Evolutionary conservation across 1,139 yeast species (phyloP).

Genomic region (Geotrichum phurueaensis): DNA sequence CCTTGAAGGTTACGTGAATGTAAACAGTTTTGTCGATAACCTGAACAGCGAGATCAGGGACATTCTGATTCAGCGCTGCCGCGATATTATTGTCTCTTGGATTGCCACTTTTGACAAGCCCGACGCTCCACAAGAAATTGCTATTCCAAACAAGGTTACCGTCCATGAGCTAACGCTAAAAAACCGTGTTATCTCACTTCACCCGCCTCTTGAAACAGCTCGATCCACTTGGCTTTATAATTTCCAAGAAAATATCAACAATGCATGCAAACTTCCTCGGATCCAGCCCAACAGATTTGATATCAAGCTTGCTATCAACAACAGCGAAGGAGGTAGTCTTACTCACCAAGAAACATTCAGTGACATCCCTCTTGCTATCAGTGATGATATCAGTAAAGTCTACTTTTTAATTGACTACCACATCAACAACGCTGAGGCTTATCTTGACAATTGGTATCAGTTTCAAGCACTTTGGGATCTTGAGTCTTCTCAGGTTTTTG

Average conservation of each 20-base stretch:
- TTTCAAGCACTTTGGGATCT: conserved; percentile 60
- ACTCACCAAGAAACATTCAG: conserved; percentile 16
- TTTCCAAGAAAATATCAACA: conserved; percentile 31
- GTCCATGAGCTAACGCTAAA: conserved; percentile 41
- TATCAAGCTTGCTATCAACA: conserved; percentile 21
- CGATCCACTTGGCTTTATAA: conserved; percentile 31
- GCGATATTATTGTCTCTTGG: conserved; percentile 28
- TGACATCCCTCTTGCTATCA: conserved; percentile 20
- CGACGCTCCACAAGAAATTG: conserved; percentile 18
- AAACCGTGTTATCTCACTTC: conserved; percentile 42
- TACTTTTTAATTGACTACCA: conserved; percentile 24
- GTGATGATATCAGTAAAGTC: conserved; percentile 19
- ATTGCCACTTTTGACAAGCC: conserved; percentile 23
- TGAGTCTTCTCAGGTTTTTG: conserved; percentile 35
- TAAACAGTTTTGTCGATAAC: conserved; percentile 37
- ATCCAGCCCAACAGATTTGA: conserved; percentile 32
- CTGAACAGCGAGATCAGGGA: conserved; percentile 41
- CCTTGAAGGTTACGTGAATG: conserved; percentile 41
- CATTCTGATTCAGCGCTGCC: conserved; percentile 38
- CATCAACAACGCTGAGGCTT: conserved; percentile 34
- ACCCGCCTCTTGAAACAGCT: conserved; percentile 41
- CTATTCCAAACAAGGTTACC: conserved; percentile 17
- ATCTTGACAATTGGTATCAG: conserved; percentile 48
- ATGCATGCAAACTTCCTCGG: conserved; percentile 12
- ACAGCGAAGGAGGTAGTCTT: not conserved